Conservation (phyloP, 2,329 filamentous ascomycete genomes). For the Podosphaera fusca region DNA sequence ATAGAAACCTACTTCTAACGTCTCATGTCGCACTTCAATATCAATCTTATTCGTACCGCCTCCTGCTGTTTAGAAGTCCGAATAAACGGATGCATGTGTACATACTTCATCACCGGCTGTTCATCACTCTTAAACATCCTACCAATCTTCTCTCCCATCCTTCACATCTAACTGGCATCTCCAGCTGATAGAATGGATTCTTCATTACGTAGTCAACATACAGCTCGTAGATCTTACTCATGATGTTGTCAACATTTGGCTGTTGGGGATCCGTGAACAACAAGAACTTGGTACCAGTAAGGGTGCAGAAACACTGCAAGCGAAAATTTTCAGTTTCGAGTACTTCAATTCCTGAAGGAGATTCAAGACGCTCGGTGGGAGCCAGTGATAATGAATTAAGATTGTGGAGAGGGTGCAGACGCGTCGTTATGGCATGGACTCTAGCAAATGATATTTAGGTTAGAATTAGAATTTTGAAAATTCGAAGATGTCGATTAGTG, state of each 20-base stretch:
- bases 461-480: slow-evolving; percentile 3
- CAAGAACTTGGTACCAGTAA: slow-evolving; percentile 87
- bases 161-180: slow-evolving; percentile 93
- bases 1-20: too few relatives aligned
- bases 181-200: slow-evolving; percentile 93
- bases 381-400: slow-evolving; percentile 25
- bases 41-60: too few relatives aligned
- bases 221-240: slow-evolving; percentile 73
- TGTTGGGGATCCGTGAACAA: slow-evolving; percentile 61
- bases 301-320: slow-evolving; percentile 83
- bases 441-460: slow-evolving; percentile 17
- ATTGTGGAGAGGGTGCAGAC: slow-evolving; percentile 36
- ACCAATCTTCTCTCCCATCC: slow-evolving; percentile 74
- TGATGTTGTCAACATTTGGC: slow-evolving; percentile 64
- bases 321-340: slow-evolving; percentile 88
- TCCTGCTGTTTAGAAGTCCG: too few relatives aligned
- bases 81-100: too few relatives aligned
- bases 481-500: slow-evolving; percentile 12
- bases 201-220: slow-evolving; percentile 98
- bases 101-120: slow-evolving; percentile 20
- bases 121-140: slow-evolving; percentile 55
- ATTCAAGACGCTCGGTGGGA: slow-evolving; percentile 33
- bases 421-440: slow-evolving; percentile 45
- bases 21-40: too few relatives aligned
- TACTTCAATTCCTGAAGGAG: slow-evolving; percentile 64